Conservation (phyloP, 2,329 filamentous ascomycete genomes). For the Botrytis galanthina region DNA sequence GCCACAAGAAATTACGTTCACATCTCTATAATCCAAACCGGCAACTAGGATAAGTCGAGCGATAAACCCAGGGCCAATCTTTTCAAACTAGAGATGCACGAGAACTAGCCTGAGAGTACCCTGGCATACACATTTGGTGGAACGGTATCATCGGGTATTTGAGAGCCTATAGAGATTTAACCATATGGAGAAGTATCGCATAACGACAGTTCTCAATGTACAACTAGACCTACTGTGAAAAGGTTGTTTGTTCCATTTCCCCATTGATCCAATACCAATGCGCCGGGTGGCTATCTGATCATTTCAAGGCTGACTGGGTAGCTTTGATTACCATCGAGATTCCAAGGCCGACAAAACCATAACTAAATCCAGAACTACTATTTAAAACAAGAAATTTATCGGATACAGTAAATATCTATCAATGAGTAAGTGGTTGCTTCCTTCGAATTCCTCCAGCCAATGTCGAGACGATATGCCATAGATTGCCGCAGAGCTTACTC, state of each 20-base stretch:
- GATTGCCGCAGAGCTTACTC: not conserved
- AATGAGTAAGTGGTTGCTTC: not conserved
- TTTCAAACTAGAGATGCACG: not conserved
- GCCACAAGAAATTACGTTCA: not conserved
- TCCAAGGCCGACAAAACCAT: not conserved
- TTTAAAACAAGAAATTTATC: not conserved
- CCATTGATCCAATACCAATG: not conserved
- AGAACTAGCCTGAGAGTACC: not conserved
- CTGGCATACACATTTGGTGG: not conserved
- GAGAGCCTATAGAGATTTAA: not conserved
- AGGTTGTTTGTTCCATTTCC: not conserved
- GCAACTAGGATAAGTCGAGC: not conserved
- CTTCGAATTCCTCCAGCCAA: not conserved
- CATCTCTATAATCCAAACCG: not conserved
- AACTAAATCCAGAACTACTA: not conserved
- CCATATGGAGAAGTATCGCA: not conserved
- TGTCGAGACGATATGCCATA: not conserved
- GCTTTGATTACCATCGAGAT: not conserved
- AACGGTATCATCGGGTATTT: not conserved
- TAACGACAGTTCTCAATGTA: not conserved
- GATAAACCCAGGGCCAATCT: not conserved
- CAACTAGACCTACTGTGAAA: not conserved
- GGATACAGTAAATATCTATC: not conserved
- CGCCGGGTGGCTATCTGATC: not conserved
- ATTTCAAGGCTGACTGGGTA: not conserved